Percentiles rank a stretch among this genome's conserved stretches.
These are phyloP conservation scores for Suillus brevipes DNA, from an alignment of 768 basidiomycete genomes.

Conservation along the genomic window DNA sequence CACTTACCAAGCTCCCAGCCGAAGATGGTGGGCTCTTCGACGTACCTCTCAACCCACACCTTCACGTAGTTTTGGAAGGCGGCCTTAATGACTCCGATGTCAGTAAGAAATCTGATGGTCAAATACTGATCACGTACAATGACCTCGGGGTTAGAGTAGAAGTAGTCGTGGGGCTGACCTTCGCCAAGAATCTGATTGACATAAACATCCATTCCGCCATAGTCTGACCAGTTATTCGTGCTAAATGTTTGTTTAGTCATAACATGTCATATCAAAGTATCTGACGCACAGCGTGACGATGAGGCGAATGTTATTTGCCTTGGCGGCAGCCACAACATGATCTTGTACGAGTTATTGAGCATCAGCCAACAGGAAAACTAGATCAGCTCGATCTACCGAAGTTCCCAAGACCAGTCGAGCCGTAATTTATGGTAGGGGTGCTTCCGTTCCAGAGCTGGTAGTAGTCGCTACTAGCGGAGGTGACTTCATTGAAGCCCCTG, in stretches of 20 bases:
- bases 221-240: conserved; percentile 24
- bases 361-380: not conserved
- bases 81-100: conserved; percentile 6
- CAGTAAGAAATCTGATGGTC: not conserved
- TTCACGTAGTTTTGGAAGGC: conserved; percentile 29
- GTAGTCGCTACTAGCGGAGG: conserved; percentile 45
- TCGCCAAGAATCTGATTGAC: conserved; percentile 29
- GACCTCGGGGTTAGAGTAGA: conserved; percentile 26
- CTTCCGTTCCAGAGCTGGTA: conserved; percentile 56
- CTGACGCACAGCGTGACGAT: conserved; percentile 20
- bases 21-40: conserved; percentile 27
- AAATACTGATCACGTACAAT: conserved; percentile 14
- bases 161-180: conserved; percentile 28
- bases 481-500: conserved; percentile 62
- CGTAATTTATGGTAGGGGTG: conserved; percentile 54
- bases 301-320: conserved; percentile 20
- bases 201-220: conserved; percentile 30
- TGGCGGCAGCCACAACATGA: conserved; percentile 23
- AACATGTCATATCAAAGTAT: not conserved
- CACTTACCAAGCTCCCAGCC: conserved; percentile 25
- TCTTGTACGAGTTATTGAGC: conserved; percentile 14
- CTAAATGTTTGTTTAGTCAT: not conserved
- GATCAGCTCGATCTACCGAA: conserved; percentile 38
- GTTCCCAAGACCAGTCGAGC: conserved; percentile 49
- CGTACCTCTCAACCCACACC: conserved; percentile 25